Percentiles rank a stretch among this genome's conserved stretches.
phyloP scores from a whole-genome alignment of 2,329 filamentous ascomycete species.

The Colletotrichum viniferum region DNA sequence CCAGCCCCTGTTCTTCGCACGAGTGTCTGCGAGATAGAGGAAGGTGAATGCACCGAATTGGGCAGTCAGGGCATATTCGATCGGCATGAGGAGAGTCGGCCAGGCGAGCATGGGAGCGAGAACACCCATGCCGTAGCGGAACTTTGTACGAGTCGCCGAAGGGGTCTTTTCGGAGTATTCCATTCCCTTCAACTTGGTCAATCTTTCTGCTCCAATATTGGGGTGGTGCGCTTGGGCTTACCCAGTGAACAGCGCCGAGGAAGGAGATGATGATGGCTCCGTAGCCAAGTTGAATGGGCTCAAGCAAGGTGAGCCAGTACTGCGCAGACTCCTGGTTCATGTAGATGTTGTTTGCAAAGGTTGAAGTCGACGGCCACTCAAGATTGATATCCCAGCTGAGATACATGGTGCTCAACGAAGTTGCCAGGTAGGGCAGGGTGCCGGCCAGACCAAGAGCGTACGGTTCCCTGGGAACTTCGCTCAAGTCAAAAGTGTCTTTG shows the following conservation, averaged over 20 bases:
- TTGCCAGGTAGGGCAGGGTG: constrained; percentile 83
- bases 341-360: constrained; percentile 68
- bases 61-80: constrained; percentile 82
- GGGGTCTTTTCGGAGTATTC: constrained; percentile 78
- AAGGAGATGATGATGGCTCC: constrained; percentile 94
- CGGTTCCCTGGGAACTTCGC: constrained; percentile 69
- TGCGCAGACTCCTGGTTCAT: constrained; percentile 74
- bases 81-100: constrained; percentile 85
- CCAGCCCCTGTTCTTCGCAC: constrained; percentile 76
- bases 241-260: constrained; percentile 91
- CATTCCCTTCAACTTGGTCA: constrained; percentile 57
- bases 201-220: neutral
- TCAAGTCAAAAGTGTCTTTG: constrained; percentile 71
- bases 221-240: constrained; percentile 21
- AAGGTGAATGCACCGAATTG: constrained; percentile 87
- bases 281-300: constrained; percentile 89
- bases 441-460: constrained; percentile 75
- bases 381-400: constrained; percentile 84
- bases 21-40: constrained; percentile 84
- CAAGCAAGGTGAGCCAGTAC: constrained; percentile 73
- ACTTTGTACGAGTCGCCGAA: constrained; percentile 67
- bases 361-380: constrained; percentile 61
- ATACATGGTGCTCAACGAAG: constrained; percentile 81
- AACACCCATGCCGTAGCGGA: constrained; percentile 84
- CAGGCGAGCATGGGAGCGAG: constrained; percentile 81